phyloP scores from a whole-genome alignment of 2,329 filamentous ascomycete species.

The Amylocarpus encephaloides region DNA sequence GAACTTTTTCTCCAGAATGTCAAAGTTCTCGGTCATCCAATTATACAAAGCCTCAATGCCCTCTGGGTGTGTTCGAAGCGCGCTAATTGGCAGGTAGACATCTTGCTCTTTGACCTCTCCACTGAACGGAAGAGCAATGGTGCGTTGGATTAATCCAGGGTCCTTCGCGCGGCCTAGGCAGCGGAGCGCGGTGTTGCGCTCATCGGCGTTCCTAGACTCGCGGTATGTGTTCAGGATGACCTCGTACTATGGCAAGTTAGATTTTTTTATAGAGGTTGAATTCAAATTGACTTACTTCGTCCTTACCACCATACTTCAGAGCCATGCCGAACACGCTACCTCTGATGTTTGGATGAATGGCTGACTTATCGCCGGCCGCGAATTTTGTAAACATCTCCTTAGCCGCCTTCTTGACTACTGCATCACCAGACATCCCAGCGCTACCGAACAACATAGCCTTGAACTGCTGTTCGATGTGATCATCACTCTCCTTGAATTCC shows the following conservation, averaged over 20 bases:
- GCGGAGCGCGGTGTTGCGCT: slow-evolving; percentile 87
- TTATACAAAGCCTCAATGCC: slow-evolving; percentile 75
- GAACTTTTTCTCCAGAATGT: slow-evolving; percentile 70
- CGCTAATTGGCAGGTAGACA: slow-evolving; percentile 80
- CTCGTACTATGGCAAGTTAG: slow-evolving; percentile 54
- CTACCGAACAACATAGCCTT: slow-evolving; percentile 84
- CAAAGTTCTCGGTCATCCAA: slow-evolving; percentile 87
- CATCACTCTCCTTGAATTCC: slow-evolving; percentile 77
- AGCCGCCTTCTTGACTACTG: slow-evolving; percentile 69
- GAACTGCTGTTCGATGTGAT: slow-evolving; percentile 89
- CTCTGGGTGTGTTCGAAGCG: slow-evolving; percentile 67
- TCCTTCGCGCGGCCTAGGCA: slow-evolving; percentile 72
- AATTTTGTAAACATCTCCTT: slow-evolving; percentile 90
- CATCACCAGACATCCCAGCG: slow-evolving; percentile 75
- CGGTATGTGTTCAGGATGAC: slow-evolving; percentile 69
- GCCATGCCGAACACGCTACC: slow-evolving; percentile 81
- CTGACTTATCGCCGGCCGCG: slow-evolving; percentile 67
- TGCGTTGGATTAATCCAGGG: slow-evolving; percentile 73
- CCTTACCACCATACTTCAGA: slow-evolving; percentile 75
- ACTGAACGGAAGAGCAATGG: slow-evolving; percentile 67
- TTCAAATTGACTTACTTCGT: slow-evolving; percentile 53
- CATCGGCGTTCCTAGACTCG: slow-evolving; percentile 69
- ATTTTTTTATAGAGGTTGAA: not conserved
- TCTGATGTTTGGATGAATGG: slow-evolving; percentile 87
- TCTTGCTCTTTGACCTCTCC: slow-evolving; percentile 90